Evolutionary conservation across 2,329 filamentous ascomycete genomes (phyloP).

Genomic region (Scedosporium minutisporum): DNA sequence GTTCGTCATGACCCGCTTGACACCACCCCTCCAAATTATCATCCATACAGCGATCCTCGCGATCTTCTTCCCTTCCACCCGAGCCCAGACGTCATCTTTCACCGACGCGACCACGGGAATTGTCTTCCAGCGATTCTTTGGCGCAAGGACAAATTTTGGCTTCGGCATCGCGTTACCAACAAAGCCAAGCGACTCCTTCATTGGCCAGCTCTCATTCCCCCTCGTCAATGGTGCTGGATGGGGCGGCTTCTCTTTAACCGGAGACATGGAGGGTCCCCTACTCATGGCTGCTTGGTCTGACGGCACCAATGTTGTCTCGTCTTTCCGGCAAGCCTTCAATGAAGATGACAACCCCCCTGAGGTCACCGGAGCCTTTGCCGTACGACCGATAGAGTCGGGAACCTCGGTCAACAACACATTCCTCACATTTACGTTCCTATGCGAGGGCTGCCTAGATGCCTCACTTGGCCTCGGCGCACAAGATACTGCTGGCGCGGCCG

Average conservation of each 20-base stretch:
- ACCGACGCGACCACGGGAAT: constrained; percentile 9
- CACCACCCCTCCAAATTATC: not conserved
- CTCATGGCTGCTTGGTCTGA: constrained; percentile 35
- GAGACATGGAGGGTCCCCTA: constrained; percentile 33
- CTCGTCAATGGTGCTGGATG: constrained; percentile 30
- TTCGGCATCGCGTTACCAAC: constrained; percentile 34
- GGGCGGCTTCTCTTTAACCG: constrained; percentile 33
- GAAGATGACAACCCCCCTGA: constrained; percentile 25
- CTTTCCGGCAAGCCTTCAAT: constrained; percentile 28
- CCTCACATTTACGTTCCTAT: constrained; percentile 36
- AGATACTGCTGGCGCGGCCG: constrained; percentile 14
- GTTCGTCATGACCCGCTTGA: not conserved
- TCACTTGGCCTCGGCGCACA: constrained; percentile 18
- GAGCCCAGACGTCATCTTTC: constrained; percentile 2
- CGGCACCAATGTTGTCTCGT: constrained; percentile 26
- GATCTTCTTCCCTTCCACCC: not conserved
- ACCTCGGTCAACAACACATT: constrained; percentile 31
- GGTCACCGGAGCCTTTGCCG: constrained; percentile 28
- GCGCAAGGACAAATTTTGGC: constrained; percentile 15
- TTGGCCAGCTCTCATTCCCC: constrained; percentile 35
- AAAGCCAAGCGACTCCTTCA: constrained; percentile 27
- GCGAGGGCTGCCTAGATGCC: constrained; percentile 24
- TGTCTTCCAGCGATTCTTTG: constrained; percentile 24
- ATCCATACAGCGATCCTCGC: not conserved
- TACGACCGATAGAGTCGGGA: constrained; percentile 29